Conservation (phyloP, 306 rosid species). For the Glycyrrhiza uralensis region DNA sequence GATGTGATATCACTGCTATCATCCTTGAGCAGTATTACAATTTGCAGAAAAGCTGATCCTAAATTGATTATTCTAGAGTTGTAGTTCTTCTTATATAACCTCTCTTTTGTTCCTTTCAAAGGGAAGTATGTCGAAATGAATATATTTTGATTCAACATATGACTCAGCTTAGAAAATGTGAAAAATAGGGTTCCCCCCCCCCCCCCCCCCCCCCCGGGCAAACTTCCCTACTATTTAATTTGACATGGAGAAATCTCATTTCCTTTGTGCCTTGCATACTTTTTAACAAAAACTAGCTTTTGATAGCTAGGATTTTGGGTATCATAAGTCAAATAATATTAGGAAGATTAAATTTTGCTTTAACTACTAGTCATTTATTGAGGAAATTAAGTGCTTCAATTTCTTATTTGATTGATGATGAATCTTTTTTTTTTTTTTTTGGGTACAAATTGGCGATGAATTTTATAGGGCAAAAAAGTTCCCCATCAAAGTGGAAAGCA, state of each 20-base stretch:
- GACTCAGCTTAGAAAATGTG: not conserved
- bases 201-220: no score
- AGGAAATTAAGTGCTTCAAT: conserved; percentile 12
- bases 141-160: conserved; percentile 11
- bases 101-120: not conserved
- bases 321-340: not conserved
- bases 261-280: not conserved
- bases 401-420: conserved; percentile 30
- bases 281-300: not conserved
- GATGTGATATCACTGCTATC: conserved; percentile 3
- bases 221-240: not conserved
- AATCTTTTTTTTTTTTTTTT: not conserved
- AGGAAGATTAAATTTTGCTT: not conserved
- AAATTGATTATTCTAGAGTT: conserved; percentile 20
- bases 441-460: conserved; percentile 22
- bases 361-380: not conserved
- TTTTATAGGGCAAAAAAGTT: conserved; percentile 78
- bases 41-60: not conserved
- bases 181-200: not conserved
- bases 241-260: not conserved
- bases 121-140: not conserved
- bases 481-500: conserved; percentile 87
- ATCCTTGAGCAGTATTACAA: not conserved
- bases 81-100: not conserved
- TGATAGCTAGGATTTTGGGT: conserved; percentile 4